Conservation (phyloP, 306 rosid species). For the Vigna unguiculata region DNA sequence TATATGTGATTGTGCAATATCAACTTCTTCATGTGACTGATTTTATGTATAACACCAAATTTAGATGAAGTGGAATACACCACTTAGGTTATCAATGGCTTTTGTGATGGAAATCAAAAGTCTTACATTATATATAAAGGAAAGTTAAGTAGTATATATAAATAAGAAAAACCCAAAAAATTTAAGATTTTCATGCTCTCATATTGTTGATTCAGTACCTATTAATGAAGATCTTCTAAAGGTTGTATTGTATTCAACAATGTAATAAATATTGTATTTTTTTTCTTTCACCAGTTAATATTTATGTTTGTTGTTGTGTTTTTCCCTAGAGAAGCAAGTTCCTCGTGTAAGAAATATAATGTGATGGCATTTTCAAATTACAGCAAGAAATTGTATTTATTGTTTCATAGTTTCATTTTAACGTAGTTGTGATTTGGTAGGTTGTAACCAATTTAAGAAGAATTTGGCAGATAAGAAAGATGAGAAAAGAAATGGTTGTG, state of each 20-base stretch:
- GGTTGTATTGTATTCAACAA: not conserved
- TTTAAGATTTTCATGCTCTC: too few species aligned
- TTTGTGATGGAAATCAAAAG: too few species aligned
- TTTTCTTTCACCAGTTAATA: not conserved
- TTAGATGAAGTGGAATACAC: too few species aligned
- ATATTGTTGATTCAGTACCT: too few species aligned
- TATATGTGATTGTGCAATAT: too few species aligned
- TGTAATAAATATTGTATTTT: not conserved
- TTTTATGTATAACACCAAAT: too few species aligned
- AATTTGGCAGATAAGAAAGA: slow-evolving; percentile 10
- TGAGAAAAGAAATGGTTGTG: not conserved
- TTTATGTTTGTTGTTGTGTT: not conserved
- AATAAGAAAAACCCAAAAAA: too few species aligned
- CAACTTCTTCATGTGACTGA: too few species aligned
- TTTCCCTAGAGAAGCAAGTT: too few species aligned
- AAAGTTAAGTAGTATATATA: too few species aligned
- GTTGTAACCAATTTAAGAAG: slow-evolving; percentile 2
- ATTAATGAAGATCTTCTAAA: not conserved
- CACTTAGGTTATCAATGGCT: too few species aligned
- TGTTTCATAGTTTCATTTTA: not conserved
- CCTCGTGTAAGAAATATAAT: not conserved
- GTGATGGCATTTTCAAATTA: not conserved
- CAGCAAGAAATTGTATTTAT: not conserved
- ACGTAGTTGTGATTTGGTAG: not conserved
- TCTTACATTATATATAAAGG: too few species aligned